These are phyloP conservation scores for Hanseniaspora valbyensis DNA, from an alignment of 805 yeast species.

Conservation along the genomic window DNA sequence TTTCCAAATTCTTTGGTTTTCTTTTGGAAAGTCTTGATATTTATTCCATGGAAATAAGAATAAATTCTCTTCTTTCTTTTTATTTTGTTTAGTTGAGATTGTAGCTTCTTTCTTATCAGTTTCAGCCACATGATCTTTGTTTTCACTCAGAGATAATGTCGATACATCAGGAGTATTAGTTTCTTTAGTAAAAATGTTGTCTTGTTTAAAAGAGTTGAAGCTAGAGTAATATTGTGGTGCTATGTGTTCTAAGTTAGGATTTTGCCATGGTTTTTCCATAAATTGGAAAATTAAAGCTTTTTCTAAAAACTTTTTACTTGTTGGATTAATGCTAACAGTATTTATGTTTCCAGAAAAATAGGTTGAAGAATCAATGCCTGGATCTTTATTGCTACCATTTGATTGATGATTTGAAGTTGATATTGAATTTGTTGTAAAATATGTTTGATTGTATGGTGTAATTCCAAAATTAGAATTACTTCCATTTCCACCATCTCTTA, in stretches of 20 bases:
- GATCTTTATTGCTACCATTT: too few species aligned
- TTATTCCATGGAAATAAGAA: slow-evolving; percentile 11
- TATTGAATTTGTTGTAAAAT: too few species aligned
- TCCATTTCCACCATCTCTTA: background rate
- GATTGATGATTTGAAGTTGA: too few species aligned
- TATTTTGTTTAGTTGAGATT: too few species aligned
- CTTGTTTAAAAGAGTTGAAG: background rate
- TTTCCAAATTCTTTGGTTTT: slow-evolving; percentile 9
- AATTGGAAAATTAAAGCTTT: slow-evolving; percentile 47
- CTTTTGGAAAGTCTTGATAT: slow-evolving; percentile 2
- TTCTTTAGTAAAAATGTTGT: background rate
- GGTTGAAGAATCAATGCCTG: background rate
- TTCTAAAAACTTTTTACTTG: slow-evolving; percentile 39
- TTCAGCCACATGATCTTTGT: background rate
- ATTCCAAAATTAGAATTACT: background rate
- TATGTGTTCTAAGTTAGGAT: background rate
- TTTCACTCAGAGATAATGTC: background rate
- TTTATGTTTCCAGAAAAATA: too few species aligned
- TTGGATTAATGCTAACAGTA: too few species aligned
- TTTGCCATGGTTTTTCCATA: slow-evolving; percentile 50
- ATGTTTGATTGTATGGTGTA: too few species aligned
- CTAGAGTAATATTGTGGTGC: slow-evolving; percentile 3
- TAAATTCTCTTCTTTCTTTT: background rate
- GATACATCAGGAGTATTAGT: background rate
- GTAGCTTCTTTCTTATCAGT: background rate